These are phyloP conservation scores for Chenopodium suecicum DNA, from an alignment of 148 eudicot species.

Conservation along the genomic window DNA sequence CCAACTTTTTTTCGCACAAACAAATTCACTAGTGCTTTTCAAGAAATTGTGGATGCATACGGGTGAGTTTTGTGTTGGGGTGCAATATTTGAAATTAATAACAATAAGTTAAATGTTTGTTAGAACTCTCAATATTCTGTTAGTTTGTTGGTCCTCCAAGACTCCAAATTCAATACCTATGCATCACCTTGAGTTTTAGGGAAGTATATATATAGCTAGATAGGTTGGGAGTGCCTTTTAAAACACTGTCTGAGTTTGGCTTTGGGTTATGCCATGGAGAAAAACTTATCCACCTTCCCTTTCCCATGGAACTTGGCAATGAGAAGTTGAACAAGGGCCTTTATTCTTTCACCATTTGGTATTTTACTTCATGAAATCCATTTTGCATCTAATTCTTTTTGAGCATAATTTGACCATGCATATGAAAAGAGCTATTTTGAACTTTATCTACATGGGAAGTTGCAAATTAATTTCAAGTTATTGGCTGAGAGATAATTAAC, in stretches of 20 bases:
- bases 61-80: conserved; percentile 47
- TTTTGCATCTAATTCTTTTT: background rate
- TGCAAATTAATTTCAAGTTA: background rate
- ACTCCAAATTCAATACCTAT: too few relatives aligned
- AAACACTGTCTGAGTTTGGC: background rate
- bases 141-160: background rate
- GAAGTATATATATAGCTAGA: background rate
- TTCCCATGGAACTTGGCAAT: background rate
- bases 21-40: conserved; percentile 67
- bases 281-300: background rate
- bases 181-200: too few relatives aligned
- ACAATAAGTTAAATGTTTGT: background rate
- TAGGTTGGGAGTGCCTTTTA: background rate
- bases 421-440: conserved; percentile 4
- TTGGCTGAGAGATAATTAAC: background rate
- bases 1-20: conserved; percentile 78
- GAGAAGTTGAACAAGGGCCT: too few relatives aligned
- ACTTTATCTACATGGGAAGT: background rate
- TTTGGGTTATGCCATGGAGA: background rate
- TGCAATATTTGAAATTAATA: background rate
- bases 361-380: too few relatives aligned
- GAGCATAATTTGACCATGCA: background rate
- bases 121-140: background rate
- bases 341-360: background rate
- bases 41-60: conserved; percentile 80